Conservation (phyloP, 2,329 filamentous ascomycete genomes). For the Colletotrichum tofieldiae region DNA sequence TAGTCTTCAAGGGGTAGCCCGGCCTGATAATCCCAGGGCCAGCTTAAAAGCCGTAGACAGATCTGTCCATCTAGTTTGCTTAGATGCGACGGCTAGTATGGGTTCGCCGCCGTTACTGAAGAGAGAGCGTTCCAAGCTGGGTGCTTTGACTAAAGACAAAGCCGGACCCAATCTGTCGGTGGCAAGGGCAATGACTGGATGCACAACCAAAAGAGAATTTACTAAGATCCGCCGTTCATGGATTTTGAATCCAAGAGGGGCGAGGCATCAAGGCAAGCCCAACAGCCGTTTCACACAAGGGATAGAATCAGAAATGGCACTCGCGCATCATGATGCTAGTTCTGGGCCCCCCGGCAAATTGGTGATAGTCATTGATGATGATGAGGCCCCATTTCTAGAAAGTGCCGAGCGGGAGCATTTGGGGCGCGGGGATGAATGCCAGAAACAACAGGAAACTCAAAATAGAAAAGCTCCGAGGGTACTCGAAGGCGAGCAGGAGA, state of each 20-base stretch:
- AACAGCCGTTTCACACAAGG: conserved; percentile 15
- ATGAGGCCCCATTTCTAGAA: conserved; percentile 22
- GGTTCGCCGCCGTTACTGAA: conserved; percentile 23
- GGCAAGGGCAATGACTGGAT: conserved; percentile 16
- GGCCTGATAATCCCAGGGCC: conserved; percentile 25
- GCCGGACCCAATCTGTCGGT: conserved; percentile 18
- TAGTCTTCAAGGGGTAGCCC: conserved; percentile 41
- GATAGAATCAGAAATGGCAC: conserved; percentile 24
- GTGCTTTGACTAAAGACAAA: conserved; percentile 18
- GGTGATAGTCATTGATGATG: conserved; percentile 6
- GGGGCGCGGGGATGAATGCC: conserved; percentile 21
- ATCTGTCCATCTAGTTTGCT: conserved; percentile 26
- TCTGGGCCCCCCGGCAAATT: conserved; percentile 1
- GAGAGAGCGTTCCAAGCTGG: conserved; percentile 12
- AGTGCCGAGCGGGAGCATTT: conserved; percentile 31
- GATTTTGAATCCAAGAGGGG: conserved; percentile 3
- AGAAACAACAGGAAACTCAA: conserved; percentile 38
- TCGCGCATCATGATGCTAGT: conserved; percentile 16
- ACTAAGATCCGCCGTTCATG: conserved; percentile 11
- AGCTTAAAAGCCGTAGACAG: conserved; percentile 17
- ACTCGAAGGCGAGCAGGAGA: conserved; percentile 14
- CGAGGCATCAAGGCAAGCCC: conserved; percentile 28
- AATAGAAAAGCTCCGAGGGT: conserved; percentile 34
- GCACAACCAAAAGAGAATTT: conserved; percentile 15
- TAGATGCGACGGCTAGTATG: conserved; percentile 26